Conservation (phyloP, 257 asterid genomes). For the Pogostemon cablin region DNA sequence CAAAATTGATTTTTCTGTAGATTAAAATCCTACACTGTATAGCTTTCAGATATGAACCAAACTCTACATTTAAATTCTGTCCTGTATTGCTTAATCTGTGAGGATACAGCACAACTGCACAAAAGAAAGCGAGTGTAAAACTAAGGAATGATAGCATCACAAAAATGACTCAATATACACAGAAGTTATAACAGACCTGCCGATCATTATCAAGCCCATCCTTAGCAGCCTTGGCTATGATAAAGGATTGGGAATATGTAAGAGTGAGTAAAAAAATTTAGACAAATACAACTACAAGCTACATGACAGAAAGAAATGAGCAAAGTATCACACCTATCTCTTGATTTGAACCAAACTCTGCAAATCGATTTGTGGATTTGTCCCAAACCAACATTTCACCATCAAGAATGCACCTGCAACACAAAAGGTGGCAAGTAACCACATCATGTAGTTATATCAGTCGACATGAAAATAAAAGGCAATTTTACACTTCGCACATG, state of each 20-base stretch:
- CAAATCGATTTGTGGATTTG: no score
- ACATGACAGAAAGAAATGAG: no score
- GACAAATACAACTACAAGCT: constrained; percentile 19
- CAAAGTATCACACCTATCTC: no score
- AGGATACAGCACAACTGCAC: constrained; percentile 99
- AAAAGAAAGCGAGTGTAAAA: constrained; percentile 40
- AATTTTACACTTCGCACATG: constrained; percentile 6
- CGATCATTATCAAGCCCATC: constrained; percentile 90
- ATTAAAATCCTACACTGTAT: neutral
- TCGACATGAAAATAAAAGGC: no score
- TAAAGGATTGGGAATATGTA: constrained; percentile 30
- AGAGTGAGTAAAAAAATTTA: constrained; percentile 24
- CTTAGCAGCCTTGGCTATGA: constrained; percentile 84
- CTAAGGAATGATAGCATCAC: constrained; percentile 25
- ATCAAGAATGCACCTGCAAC: no score
- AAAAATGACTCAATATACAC: neutral
- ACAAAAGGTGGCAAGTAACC: no score
- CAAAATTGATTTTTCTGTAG: no score
- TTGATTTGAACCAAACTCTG: no score
- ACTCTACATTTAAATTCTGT: constrained; percentile 23
- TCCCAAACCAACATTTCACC: no score
- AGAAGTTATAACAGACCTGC: constrained; percentile 56
- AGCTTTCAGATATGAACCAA: constrained; percentile 24
- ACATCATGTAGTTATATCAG: no score
- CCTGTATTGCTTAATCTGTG: constrained; percentile 30